Conservation (phyloP, 1,284 basidiomycete species). For the Rhodotorula glutinis region DNA sequence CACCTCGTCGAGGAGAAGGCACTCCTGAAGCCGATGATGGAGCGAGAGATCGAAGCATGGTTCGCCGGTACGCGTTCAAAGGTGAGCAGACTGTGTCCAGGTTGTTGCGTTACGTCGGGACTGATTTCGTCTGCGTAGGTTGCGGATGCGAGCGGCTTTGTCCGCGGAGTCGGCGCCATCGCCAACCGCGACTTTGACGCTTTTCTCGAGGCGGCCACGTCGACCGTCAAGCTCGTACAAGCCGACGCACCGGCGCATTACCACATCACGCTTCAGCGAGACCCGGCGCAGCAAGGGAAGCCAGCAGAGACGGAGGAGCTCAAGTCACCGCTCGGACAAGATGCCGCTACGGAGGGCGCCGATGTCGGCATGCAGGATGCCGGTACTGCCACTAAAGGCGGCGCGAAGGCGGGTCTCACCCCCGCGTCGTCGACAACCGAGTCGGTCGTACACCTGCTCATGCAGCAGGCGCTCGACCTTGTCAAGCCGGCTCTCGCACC, state of each 20-base stretch:
- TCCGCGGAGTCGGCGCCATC: slow-evolving; percentile 72
- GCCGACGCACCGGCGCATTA: slow-evolving; percentile 58
- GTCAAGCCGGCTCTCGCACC: slow-evolving; percentile 52
- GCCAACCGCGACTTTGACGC: slow-evolving; percentile 74
- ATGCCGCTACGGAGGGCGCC: slow-evolving; percentile 43
- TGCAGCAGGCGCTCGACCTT: slow-evolving; percentile 66
- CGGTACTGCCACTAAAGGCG: slow-evolving; percentile 2
- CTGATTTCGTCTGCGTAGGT: slow-evolving; percentile 14
- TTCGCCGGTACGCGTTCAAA: slow-evolving; percentile 38
- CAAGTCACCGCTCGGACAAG: slow-evolving; percentile 25
- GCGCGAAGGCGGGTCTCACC: slow-evolving; percentile 22
- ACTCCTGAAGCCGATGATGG: slow-evolving; percentile 70
- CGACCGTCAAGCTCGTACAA: slow-evolving; percentile 67
- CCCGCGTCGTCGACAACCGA: slow-evolving; percentile 56
- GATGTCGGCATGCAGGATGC: slow-evolving; percentile 35
- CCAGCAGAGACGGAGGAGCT: slow-evolving; percentile 40
- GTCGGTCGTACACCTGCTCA: slow-evolving; percentile 65
- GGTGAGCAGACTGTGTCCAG: background rate
- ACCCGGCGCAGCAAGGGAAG: slow-evolving; percentile 11
- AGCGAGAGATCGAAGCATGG: slow-evolving; percentile 62
- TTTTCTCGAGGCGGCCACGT: slow-evolving; percentile 71
- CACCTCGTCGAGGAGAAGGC: slow-evolving; percentile 79
- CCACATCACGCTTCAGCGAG: slow-evolving; percentile 62
- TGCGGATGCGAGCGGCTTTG: slow-evolving; percentile 69
- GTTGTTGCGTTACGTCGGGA: background rate